Conservation (phyloP, 2,329 filamentous ascomycete species). For the Fusarium longipes region DNA sequence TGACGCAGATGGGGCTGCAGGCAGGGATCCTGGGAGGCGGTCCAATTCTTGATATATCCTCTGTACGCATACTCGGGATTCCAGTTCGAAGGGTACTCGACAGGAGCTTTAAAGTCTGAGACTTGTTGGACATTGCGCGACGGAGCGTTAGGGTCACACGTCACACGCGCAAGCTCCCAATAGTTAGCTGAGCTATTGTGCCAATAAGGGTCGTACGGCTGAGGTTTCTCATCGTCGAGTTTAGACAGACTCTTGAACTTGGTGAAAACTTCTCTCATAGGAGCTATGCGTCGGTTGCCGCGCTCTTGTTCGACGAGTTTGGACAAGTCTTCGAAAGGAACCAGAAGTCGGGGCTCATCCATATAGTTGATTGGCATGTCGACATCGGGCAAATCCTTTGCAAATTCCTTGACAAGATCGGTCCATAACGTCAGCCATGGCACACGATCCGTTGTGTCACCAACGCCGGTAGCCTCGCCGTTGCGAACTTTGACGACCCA, state of each 20-base stretch:
- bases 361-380: constrained; percentile 74
- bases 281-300: constrained; percentile 56
- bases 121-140: constrained; percentile 53
- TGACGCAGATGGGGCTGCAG: constrained; percentile 64
- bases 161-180: constrained; percentile 68
- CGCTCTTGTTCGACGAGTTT: constrained; percentile 61
- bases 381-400: constrained; percentile 68
- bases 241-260: constrained; percentile 55
- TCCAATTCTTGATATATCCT: constrained; percentile 69
- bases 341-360: constrained; percentile 72
- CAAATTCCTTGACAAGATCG: constrained; percentile 62
- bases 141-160: constrained; percentile 68
- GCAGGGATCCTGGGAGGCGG: constrained; percentile 68
- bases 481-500: constrained; percentile 61
- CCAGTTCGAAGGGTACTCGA: constrained; percentile 52
- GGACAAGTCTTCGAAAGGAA: constrained; percentile 67
- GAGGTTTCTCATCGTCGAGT: constrained; percentile 51
- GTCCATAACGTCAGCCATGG: constrained; percentile 62
- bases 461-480: constrained; percentile 55
- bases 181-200: constrained; percentile 60
- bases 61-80: constrained; percentile 52
- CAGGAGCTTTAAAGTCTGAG: constrained; percentile 47
- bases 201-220: constrained; percentile 61
- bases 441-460: constrained; percentile 55
- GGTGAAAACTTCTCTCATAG: constrained; percentile 57